A percentile compares a stretch with the other conserved stretches of the same genome.
phyloP scores from a whole-genome alignment of 345 rosid genomes.

The Citrus mangshanensis region DNA sequence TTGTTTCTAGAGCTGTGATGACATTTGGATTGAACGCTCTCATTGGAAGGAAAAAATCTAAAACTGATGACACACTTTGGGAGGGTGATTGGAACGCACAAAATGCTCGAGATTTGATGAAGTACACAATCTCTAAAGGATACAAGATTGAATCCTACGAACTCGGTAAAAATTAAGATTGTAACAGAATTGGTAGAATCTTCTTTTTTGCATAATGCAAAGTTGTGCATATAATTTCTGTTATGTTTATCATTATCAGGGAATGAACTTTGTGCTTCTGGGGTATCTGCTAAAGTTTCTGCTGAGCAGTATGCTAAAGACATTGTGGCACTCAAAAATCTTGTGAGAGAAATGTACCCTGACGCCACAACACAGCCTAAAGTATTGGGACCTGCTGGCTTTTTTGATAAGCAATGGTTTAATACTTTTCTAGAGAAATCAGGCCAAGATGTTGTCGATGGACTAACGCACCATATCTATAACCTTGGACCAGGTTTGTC shows the following conservation, averaged over 20 bases:
- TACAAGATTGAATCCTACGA: constrained; percentile 59
- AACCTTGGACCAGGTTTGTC: constrained; percentile 52
- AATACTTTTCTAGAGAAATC: constrained; percentile 28
- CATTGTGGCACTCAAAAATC: constrained; percentile 24
- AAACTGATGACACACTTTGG: constrained; percentile 15
- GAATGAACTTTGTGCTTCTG: constrained; percentile 51
- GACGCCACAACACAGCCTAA: constrained; percentile 34
- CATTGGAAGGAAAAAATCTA: constrained; percentile 26
- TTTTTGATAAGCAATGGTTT: constrained; percentile 59
- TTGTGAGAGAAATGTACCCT: constrained; percentile 33
- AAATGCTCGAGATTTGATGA: constrained; percentile 49
- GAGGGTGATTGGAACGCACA: constrained; percentile 42
- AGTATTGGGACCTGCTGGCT: constrained; percentile 55
- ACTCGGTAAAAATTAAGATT: constrained; percentile 31
- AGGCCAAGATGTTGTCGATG: constrained; percentile 48
- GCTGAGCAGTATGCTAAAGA: constrained; percentile 44
- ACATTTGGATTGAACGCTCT: constrained; percentile 56
- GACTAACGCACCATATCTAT: constrained; percentile 58
- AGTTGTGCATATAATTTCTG: background rate
- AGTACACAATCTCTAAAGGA: constrained; percentile 43
- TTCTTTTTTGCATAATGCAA: background rate
- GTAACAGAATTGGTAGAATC: background rate
- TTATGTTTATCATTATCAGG: constrained; percentile 25
- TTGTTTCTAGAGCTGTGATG: constrained; percentile 29
- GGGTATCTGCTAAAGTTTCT: constrained; percentile 40